phyloP scores from a whole-genome alignment of 768 basidiomycete genomes.

The Trametes maxima region DNA sequence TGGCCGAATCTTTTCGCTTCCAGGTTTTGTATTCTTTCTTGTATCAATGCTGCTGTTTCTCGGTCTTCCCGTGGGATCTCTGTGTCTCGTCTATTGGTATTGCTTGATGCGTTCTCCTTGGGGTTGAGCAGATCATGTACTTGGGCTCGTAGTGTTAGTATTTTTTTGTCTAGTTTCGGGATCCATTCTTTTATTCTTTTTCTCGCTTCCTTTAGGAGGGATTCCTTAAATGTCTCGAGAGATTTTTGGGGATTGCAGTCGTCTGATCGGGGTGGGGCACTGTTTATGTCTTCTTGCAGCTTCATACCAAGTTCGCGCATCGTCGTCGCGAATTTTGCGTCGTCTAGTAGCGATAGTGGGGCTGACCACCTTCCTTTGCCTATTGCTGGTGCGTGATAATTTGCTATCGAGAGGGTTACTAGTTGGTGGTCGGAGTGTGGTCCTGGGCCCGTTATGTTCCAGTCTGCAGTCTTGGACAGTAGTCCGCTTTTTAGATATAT shows the following conservation, averaged over 20 bases:
- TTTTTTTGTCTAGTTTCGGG: not conserved
- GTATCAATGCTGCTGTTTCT: not conserved
- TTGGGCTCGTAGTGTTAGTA: not conserved
- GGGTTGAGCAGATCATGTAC: not conserved
- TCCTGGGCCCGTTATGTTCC: too few species aligned
- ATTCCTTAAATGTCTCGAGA: not conserved
- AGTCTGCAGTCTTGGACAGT: too few species aligned
- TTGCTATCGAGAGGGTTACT: not conserved
- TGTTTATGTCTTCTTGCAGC: not conserved
- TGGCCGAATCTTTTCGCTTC: not conserved
- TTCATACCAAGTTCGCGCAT: not conserved
- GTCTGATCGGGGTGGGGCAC: not conserved
- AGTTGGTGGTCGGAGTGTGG: not conserved
- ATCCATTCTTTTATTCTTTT: not conserved
- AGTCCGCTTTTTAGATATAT: too few species aligned
- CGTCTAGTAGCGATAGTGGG: not conserved
- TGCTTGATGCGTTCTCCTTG: not conserved
- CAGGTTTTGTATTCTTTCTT: not conserved
- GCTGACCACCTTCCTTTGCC: not conserved
- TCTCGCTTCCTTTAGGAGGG: not conserved
- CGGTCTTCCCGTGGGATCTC: too few species aligned
- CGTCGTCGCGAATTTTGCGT: not conserved
- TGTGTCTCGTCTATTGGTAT: too few species aligned
- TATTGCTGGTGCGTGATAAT: not conserved
- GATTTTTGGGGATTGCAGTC: not conserved